A percentile compares a stretch with the other conserved stretches of the same genome.
phyloP scores from a whole-genome alignment of 805 yeast genomes.

The Saccharomycopsis malanga region DNA sequence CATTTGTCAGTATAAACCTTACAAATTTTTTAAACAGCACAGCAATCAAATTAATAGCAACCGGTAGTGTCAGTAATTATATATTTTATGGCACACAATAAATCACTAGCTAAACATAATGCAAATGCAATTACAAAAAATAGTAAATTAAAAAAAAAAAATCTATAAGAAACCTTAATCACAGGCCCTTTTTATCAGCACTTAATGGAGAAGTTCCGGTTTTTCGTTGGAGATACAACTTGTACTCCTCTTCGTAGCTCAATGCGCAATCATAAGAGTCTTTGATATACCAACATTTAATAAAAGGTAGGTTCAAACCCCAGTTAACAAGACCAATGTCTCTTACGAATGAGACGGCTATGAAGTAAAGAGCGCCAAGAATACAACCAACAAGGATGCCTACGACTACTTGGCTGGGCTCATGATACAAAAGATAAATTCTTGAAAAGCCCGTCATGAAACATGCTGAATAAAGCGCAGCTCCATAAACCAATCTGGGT shows the following conservation, averaged over 20 bases:
- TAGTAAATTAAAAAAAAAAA: no score
- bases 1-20: no score
- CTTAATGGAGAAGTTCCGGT: no score
- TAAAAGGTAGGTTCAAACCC: slow-evolving; percentile 53
- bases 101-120: no score
- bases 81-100: no score
- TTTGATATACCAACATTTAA: slow-evolving; percentile 45
- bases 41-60: no score
- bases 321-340: slow-evolving; percentile 62
- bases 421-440: slow-evolving; percentile 73
- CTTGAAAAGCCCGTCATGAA: slow-evolving; percentile 58
- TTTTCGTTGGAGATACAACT: slow-evolving; percentile 12
- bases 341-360: slow-evolving; percentile 46
- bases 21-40: no score
- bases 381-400: slow-evolving; percentile 61
- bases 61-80: no score
- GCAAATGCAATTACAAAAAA: no score
- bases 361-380: slow-evolving; percentile 53
- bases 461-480: slow-evolving; percentile 27
- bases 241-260: slow-evolving; percentile 16
- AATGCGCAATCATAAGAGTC: slow-evolving; percentile 41
- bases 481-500: slow-evolving; percentile 14
- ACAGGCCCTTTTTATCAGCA: no score
- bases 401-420: slow-evolving; percentile 60
- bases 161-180: no score